phyloP scores from a whole-genome alignment of 2,329 filamentous ascomycete species.

The Fusarium dlaminii region DNA sequence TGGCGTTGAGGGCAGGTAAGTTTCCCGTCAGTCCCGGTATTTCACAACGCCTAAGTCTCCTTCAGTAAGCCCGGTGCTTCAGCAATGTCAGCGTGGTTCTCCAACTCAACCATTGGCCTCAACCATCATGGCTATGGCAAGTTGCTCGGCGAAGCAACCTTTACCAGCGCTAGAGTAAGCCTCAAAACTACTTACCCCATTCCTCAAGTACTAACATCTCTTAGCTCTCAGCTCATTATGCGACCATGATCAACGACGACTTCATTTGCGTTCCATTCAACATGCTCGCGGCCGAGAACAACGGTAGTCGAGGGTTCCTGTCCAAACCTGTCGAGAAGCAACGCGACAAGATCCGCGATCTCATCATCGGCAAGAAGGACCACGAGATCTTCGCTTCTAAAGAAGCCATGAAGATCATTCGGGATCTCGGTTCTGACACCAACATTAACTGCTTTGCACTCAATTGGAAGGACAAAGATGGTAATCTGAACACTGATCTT shows the following conservation, averaged over 20 bases:
- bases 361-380: constrained; percentile 52
- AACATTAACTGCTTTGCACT: constrained; percentile 58
- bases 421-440: constrained; percentile 55
- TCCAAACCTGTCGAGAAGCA: constrained; percentile 46
- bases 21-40: fast-evolving
- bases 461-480: constrained; percentile 54
- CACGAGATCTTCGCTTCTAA: constrained; percentile 47
- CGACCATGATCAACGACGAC: constrained; percentile 48
- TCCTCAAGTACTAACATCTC: not conserved
- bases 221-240: constrained; percentile 53
- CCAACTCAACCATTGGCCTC: constrained; percentile 55
- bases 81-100: constrained; percentile 55
- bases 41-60: fast-evolving
- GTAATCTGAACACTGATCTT: constrained; percentile 53
- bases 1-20: constrained; percentile 56
- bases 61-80: constrained; percentile 55
- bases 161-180: constrained; percentile 53
- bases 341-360: constrained; percentile 49
- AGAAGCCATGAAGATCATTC: constrained; percentile 51
- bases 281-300: constrained; percentile 50
- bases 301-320: constrained; percentile 20
- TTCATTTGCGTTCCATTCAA: constrained; percentile 57
- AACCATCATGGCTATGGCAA: constrained; percentile 53
- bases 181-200: fast-evolving
- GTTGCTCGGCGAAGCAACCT: constrained; percentile 55